These are phyloP conservation scores for Acmispon strigosus DNA, from an alignment of 306 rosid genomes.

Conservation along the genomic window DNA sequence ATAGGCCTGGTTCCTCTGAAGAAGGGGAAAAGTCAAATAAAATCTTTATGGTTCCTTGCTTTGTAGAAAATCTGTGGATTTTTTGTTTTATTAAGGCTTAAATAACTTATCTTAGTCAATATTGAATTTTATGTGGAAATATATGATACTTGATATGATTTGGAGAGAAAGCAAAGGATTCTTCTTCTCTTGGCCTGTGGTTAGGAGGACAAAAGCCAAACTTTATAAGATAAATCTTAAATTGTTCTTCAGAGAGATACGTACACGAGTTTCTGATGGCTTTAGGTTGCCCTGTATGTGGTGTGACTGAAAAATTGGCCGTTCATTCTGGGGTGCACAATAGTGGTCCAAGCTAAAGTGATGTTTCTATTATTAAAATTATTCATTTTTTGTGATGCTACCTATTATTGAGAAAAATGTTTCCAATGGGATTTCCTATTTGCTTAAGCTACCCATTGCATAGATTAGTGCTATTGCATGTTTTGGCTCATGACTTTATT, in stretches of 20 bases:
- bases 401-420: background rate
- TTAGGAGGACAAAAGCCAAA: background rate
- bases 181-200: background rate
- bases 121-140: background rate
- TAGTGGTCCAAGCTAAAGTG: background rate
- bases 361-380: background rate
- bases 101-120: background rate
- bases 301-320: background rate
- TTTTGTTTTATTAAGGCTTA: background rate
- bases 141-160: background rate
- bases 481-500: background rate
- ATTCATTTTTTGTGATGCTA: background rate
- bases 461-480: background rate
- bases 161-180: background rate
- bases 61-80: background rate
- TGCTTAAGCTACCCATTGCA: background rate
- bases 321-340: conserved; percentile 3
- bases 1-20: background rate
- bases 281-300: background rate
- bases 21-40: background rate
- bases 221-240: background rate
- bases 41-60: background rate
- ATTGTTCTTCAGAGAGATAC: background rate
- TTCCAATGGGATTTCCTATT: background rate
- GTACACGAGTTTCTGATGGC: background rate